These are phyloP conservation scores for Colletotrichum sp. DNA, from an alignment of 2,329 filamentous ascomycete genomes.

Conservation along the genomic window DNA sequence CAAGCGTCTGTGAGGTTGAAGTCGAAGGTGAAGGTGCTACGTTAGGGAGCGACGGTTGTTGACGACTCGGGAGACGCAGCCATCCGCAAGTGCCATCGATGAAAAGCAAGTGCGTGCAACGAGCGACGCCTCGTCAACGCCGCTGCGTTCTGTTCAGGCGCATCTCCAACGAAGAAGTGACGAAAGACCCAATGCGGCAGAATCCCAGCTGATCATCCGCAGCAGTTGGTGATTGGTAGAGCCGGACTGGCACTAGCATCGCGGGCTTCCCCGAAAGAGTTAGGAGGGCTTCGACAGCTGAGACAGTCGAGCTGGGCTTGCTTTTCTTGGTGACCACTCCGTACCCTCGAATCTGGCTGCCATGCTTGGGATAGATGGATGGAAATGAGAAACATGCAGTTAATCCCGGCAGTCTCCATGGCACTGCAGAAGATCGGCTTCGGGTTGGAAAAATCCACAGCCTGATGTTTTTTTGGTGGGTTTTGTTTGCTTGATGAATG, in stretches of 20 bases:
- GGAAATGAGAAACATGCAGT: neutral
- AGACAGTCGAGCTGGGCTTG: slow-evolving; percentile 13
- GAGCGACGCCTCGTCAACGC: neutral
- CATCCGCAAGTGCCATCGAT: neutral
- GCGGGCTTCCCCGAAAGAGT: slow-evolving; percentile 1
- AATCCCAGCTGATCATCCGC: slow-evolving; percentile 5
- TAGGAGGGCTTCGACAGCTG: neutral
- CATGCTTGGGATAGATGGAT: neutral
- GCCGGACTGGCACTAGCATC: slow-evolving; percentile 8
- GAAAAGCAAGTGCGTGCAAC: neutral
- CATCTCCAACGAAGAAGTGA: neutral
- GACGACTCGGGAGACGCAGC: neutral
- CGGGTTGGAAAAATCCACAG: neutral
- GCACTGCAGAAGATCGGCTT: neutral
- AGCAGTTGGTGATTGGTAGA: neutral
- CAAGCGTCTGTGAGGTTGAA: neutral
- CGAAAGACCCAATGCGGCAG: neutral
- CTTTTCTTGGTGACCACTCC: neutral
- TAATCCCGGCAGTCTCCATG: neutral
- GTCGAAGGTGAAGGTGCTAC: neutral
- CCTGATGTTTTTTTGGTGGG: neutral
- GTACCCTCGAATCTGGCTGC: neutral
- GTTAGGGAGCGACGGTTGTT: neutral
- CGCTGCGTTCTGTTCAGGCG: neutral
- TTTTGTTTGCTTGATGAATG: neutral